Conservation (phyloP, 2,329 filamentous ascomycete genomes). For the Chalaropsis thielavioides region DNA sequence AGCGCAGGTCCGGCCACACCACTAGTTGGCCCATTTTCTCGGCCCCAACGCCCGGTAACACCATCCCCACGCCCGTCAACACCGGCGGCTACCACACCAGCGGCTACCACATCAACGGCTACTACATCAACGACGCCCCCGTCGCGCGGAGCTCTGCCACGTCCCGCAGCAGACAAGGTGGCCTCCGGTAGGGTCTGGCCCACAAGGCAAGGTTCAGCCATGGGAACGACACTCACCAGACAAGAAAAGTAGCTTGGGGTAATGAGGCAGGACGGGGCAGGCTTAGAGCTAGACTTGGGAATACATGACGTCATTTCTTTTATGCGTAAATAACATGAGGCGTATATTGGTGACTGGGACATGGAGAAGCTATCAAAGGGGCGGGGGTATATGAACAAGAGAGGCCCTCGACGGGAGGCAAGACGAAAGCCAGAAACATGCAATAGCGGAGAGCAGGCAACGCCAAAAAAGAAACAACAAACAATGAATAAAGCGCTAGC, state of each 20-base stretch:
- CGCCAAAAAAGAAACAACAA: background rate
- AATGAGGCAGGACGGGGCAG: background rate
- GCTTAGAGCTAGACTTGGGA: background rate
- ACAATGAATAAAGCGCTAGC: background rate
- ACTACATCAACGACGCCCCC: background rate
- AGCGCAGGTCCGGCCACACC: background rate
- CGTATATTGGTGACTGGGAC: background rate
- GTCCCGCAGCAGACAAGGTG: background rate
- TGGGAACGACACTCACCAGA: background rate
- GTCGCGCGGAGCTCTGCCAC: background rate
- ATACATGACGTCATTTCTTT: background rate
- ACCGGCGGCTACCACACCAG: background rate
- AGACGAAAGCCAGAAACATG: too few relatives aligned
- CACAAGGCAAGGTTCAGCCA: background rate
- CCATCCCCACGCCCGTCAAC: conserved; percentile 3
- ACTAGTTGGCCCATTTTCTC: background rate
- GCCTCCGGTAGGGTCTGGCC: background rate
- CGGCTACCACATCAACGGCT: background rate
- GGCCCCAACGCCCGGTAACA: conserved; percentile 2
- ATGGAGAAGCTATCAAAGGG: background rate
- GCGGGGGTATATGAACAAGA: conserved; percentile 3
- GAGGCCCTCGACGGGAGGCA: too few relatives aligned
- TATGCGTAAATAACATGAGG: background rate
- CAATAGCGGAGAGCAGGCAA: background rate
- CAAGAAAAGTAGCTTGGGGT: background rate